Base-by-base conservation (phyloP, 1,284 basidiomycete genomes). In the Grifola frondosa region DNA sequence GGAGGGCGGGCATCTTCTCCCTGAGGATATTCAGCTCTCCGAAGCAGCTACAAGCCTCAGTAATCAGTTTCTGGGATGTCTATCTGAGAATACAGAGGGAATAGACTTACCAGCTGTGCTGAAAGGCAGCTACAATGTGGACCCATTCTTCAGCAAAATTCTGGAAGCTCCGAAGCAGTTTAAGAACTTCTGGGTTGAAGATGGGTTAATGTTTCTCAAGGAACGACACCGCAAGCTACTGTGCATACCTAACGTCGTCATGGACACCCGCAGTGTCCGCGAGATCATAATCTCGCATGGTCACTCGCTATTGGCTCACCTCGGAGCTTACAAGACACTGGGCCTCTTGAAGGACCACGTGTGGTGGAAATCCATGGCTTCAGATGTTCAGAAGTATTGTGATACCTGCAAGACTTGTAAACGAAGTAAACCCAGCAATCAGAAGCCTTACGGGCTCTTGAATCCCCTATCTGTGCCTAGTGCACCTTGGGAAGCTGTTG, bases 231-330 rank as follows among this genome's bases (percentile, higher is more conserved):
- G 19, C 30, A 9, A 23, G 46, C 28, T 46, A 2, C 41, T 64
- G 3, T 64, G 63, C 43, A 49, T 64, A 3, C 62, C 63, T 3
- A 39, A 61, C 26, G 35, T 59, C 4, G 19, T 37, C n/a, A 31
- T 60, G 0, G 38, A 52, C 10, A 44, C 32, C n/a, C 42, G 60
- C 3, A 46, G 33, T 16, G 36, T 54, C 4, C 41, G 57, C n/a
- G 61, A 65, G 44, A 46, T 60, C 9, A 26, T 63, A 0, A 65
- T 65, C 12, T 39, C 45, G 2, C 57, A 62, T 19, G 60, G 59
- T 6, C 63, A 65, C 41, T 61, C 60, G 3, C 39, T 64, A 2
- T 44, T 65, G 1, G 60, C 60, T 2, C 63, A 64, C 33, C 49
- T 65, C 3, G 60, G 63, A 0, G 22, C 49, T 4, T 25, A 40